These are phyloP conservation scores for Neolecta irregularis DNA, from an alignment of 1,139 yeast species.

Conservation along the genomic window DNA sequence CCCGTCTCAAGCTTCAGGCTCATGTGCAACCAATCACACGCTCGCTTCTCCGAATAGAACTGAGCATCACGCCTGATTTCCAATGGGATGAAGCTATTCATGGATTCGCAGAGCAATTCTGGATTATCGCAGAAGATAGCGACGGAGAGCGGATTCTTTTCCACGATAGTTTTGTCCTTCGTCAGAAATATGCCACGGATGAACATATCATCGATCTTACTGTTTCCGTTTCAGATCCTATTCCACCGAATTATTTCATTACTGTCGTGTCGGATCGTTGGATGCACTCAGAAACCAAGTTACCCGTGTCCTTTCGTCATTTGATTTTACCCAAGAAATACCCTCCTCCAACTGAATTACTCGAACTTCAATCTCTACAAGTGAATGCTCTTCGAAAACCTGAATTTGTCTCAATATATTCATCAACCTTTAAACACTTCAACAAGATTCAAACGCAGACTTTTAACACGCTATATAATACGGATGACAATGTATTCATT, in stretches of 20 bases:
- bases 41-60: conserved; percentile 45
- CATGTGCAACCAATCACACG: conserved; percentile 65
- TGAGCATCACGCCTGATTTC: conserved; percentile 60
- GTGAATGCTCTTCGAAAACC: conserved; percentile 33
- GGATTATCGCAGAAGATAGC: conserved; percentile 63
- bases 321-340: conserved; percentile 53
- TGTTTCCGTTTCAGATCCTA: conserved; percentile 41
- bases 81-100: conserved; percentile 56
- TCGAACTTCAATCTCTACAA: conserved; percentile 38
- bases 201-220: conserved; percentile 52
- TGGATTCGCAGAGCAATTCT: conserved; percentile 49
- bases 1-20: conserved; percentile 43
- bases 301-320: conserved; percentile 44
- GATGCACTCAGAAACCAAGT: conserved; percentile 57
- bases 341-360: conserved; percentile 43
- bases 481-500: conserved; percentile 45
- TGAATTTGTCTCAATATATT: conserved; percentile 30
- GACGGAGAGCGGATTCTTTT: conserved; percentile 64
- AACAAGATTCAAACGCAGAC: conserved; percentile 62
- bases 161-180: conserved; percentile 40
- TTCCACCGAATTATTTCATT: conserved; percentile 66
- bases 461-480: conserved; percentile 43
- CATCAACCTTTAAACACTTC: conserved; percentile 38
- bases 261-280: conserved; percentile 65
- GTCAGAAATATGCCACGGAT: conserved; percentile 33